Base-by-base conservation (phyloP, 192 early-diverging fungal species). In the Umbelopsis ramanniana region DNA sequence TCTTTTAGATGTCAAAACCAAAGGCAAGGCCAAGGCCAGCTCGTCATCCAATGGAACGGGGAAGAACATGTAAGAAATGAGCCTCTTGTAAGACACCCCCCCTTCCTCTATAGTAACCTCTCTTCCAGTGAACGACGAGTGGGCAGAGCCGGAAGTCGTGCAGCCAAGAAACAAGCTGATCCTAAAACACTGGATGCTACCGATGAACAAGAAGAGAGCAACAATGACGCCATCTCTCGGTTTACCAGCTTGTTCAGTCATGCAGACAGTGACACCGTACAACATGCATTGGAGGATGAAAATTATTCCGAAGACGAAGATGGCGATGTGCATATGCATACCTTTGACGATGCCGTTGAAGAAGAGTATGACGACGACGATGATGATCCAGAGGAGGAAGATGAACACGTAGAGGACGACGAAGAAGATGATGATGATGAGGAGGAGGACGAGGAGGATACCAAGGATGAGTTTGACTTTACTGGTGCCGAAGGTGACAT, bases 371-470 rank as follows among this genome's bases (percentile, higher is more conserved):
- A 67, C 14, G 72, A 71, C 10, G 24, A 73, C 11, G 46, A 55
- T 11, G 46, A 68, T 35, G 55, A 68, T 15, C 67, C 70, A 7
- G 67, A 70, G 4, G 79, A 76, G 0, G 72, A 79, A 0, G 57
- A 52, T 3, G 63, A 77, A 0, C 57, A 71, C 0, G 71, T 43
- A 12, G 40, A 78, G 2, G 79, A 78, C 10, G 74, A 75, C 6
- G 67, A 75, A 9, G 74, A 79, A 0, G 70, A 73, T 2, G 73
- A 80, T 1, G 74, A 74, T 0, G 71, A 74, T 0, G 81, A 83
- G 1, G 76, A 80, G 1, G 74, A 87, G 11, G 85, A 84, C 6
- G 37, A 79, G 26, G 66, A 60, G 12, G 78, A 78, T 26, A 67
- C 46, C 17, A 74, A 76, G 14, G 74, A 81, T 11, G 81, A 82